Evolutionary conservation across 2,329 filamentous ascomycete species (phyloP).

Genomic region (Colletotrichum godetiae): DNA sequence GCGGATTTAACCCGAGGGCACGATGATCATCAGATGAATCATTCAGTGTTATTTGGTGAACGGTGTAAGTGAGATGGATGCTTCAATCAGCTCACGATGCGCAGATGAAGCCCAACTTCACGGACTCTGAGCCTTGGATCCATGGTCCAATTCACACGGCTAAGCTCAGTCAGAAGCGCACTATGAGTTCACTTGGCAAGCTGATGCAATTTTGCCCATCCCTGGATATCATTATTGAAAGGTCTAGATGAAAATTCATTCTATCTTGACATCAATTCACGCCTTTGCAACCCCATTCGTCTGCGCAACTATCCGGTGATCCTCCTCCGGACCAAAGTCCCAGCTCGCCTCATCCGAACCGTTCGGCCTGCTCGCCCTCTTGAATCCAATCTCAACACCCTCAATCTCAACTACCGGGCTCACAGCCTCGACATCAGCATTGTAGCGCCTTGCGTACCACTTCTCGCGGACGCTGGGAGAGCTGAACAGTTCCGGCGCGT

Average conservation of each 20-base stretch:
- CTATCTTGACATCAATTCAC: neutral
- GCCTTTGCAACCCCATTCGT: neutral
- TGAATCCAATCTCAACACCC: constrained; percentile 57
- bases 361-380: constrained; percentile 57
- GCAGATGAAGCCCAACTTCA: neutral
- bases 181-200: neutral
- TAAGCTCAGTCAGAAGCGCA: neutral
- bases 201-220: neutral
- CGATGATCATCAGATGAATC: neutral
- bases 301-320: constrained; percentile 36
- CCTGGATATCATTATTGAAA: neutral
- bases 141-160: neutral
- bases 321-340: constrained; percentile 60
- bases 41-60: neutral
- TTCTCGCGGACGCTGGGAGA: constrained; percentile 58
- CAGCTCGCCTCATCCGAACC: constrained; percentile 69
- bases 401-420: constrained; percentile 58
- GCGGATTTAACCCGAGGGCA: neutral
- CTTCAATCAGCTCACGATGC: neutral
- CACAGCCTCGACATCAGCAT: constrained; percentile 52
- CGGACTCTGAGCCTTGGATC: neutral
- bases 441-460: constrained; percentile 58
- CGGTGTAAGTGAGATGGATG: neutral
- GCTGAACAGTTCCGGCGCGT: constrained; percentile 66
- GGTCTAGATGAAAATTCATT: neutral